phyloP scores from a whole-genome alignment of 331 rosid species.

The Saraca asoca region DNA sequence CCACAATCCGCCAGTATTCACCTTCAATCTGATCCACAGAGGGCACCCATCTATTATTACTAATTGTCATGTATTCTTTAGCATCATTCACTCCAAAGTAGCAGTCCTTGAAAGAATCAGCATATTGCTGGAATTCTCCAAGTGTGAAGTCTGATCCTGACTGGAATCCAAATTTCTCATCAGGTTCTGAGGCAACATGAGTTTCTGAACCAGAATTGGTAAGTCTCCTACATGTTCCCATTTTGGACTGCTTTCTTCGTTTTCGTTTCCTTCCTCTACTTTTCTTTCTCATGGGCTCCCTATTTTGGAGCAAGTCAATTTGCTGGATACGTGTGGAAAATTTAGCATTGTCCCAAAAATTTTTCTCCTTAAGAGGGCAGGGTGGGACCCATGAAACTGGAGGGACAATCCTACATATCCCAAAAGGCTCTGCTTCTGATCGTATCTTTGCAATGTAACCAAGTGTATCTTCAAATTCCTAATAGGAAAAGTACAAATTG shows the following conservation, averaged over 20 bases:
- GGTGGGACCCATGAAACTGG: conserved; percentile 87
- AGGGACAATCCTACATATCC: conserved; percentile 97
- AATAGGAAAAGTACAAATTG: conserved; percentile 7
- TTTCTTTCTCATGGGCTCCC: conserved; percentile 94
- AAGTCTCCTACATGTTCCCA: conserved; percentile 53
- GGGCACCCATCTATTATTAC: conserved; percentile 48
- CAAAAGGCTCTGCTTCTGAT: conserved; percentile 70
- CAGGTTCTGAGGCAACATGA: conserved; percentile 54
- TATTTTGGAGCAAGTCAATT: conserved; percentile 91
- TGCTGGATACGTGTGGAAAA: conserved; percentile 90
- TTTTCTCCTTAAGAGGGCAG: conserved; percentile 81
- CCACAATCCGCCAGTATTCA: conserved; percentile 95
- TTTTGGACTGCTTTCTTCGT: conserved; percentile 60
- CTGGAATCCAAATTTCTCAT: conserved; percentile 83
- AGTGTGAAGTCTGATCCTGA: conserved; percentile 80
- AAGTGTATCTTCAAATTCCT: conserved; percentile 90
- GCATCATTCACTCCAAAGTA: conserved; percentile 64
- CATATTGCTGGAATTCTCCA: conserved; percentile 63
- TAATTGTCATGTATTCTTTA: conserved; percentile 35
- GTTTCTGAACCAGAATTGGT: conserved; percentile 54
- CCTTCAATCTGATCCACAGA: conserved; percentile 89
- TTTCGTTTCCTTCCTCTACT: conserved; percentile 76
- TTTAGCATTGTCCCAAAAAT: conserved; percentile 66
- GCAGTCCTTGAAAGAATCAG: conserved; percentile 61
- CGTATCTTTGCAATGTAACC: conserved; percentile 86